Evolutionary conservation across 495 filamentous ascomycete genomes (phyloP), one percentile per base, ranked within the genome.

Genomic region (Hypoxylon perforatum): DNA sequence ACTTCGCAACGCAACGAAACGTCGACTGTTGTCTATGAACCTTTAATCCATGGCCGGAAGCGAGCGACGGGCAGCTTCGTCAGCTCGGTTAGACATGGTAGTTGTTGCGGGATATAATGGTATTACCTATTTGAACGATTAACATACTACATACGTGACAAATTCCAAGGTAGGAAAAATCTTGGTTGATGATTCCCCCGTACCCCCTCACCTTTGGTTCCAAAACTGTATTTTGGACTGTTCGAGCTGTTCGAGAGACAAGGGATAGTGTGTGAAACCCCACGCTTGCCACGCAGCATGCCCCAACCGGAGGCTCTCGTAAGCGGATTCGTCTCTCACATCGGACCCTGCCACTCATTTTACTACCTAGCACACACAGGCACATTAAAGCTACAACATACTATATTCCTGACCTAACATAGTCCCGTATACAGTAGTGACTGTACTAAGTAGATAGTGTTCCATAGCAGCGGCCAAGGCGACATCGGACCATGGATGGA

Each of bases 401-500:
- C 33, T 56, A 63, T 33, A 58, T n/a, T n/a, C n/a, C n/a, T n/a
- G n/a, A n/a, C 28, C 30, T 33, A 33, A 25, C 47, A 41, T 44
- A 23, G 30, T 33, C 19, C 28, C 57, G 47, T 47, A 65, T 65
- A 55, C 51, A 55, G 28, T 49, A 36, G 28, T 49, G 42, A n/a
- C n/a, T 51, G 45, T 19, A 35, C 46, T 25, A 59, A n/a, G 39
- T 12, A n/a, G n/a, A n/a, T 61, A 61, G 63, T 57, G 59, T 68
- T 63, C 61, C 61, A 61, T 56, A 53, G 66, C 17, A 64, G 51
- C 66, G 53, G 54, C 54, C 58, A 49, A 63, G 48, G 66, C 66
- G 66, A 69, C 59, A 69, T 69, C 66, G 66, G 66, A 65, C 61
- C 57, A 58, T 41, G 51, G 38, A 48, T 61, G 66, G 66, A 65